Evolutionary conservation across 345 rosid genomes (phyloP).

Genomic region (Melaleuca quinquenervia): DNA sequence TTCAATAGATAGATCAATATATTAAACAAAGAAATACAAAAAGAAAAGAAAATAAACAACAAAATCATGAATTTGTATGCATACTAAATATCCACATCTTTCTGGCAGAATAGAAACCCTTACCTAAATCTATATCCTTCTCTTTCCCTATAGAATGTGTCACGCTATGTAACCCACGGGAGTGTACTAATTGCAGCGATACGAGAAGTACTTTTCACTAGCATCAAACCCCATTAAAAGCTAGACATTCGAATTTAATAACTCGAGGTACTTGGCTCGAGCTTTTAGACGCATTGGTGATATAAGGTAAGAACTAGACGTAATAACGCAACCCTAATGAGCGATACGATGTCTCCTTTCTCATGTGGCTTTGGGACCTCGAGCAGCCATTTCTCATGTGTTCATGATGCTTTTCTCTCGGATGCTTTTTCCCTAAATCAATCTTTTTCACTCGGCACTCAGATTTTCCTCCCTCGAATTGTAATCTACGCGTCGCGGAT

Average conservation of each 20-base stretch:
- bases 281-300: background rate
- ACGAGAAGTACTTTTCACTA: background rate
- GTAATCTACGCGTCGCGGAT: background rate
- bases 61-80: background rate
- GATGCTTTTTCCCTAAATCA: background rate
- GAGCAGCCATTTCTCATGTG: background rate
- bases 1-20: too few relatives aligned
- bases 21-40: background rate
- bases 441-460: background rate
- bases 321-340: background rate
- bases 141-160: background rate
- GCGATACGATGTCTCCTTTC: background rate
- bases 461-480: background rate
- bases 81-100: background rate
- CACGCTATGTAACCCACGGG: background rate
- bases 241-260: background rate
- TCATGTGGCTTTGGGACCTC: background rate
- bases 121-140: background rate
- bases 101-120: background rate
- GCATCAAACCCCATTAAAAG: background rate
- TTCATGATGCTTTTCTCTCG: background rate
- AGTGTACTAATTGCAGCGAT: background rate
- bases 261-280: background rate
- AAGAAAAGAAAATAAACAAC: background rate
- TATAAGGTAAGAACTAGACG: background rate